These are phyloP conservation scores for Lepidium africanum DNA, from an alignment of 345 rosid species.

Conservation along the genomic window DNA sequence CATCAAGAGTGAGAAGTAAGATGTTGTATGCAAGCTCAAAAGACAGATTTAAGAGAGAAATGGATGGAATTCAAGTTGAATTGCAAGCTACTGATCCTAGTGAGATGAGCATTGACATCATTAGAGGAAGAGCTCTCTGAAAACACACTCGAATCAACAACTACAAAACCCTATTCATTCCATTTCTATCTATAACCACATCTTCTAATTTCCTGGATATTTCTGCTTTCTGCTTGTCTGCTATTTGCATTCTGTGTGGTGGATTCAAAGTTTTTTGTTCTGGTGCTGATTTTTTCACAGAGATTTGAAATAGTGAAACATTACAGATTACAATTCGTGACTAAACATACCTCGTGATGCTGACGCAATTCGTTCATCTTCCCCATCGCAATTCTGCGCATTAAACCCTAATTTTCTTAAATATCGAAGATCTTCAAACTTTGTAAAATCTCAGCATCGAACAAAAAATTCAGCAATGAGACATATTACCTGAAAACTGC, in stretches of 20 bases:
- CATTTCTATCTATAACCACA: neutral
- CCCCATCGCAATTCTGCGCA: no score
- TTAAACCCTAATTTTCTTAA: no score
- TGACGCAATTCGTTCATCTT: no score
- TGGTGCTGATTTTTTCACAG: neutral
- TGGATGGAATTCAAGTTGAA: constrained; percentile 68
- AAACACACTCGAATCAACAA: neutral
- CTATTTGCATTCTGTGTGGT: constrained; percentile 14
- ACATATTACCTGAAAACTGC: no score
- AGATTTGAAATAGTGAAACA: no score
- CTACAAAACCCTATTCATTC: neutral
- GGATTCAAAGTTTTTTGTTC: constrained; percentile 4
- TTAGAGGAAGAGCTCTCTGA: constrained; percentile 43
- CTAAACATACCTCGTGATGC: no score
- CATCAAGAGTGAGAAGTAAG: constrained; percentile 58
- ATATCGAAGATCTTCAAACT: no score
- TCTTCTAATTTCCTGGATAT: neutral
- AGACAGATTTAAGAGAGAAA: constrained; percentile 67
- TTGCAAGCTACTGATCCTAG: constrained; percentile 74
- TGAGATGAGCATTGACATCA: constrained; percentile 70
- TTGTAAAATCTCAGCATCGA: no score
- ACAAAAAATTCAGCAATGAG: no score
- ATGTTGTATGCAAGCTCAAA: constrained; percentile 82
- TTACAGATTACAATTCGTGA: no score
- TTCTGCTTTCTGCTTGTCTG: neutral